A percentile compares a stretch with the other conserved stretches of the same genome.
phyloP scores from a whole-genome alignment of 2,329 filamentous ascomycete species.

The Fusarium algeriense region DNA sequence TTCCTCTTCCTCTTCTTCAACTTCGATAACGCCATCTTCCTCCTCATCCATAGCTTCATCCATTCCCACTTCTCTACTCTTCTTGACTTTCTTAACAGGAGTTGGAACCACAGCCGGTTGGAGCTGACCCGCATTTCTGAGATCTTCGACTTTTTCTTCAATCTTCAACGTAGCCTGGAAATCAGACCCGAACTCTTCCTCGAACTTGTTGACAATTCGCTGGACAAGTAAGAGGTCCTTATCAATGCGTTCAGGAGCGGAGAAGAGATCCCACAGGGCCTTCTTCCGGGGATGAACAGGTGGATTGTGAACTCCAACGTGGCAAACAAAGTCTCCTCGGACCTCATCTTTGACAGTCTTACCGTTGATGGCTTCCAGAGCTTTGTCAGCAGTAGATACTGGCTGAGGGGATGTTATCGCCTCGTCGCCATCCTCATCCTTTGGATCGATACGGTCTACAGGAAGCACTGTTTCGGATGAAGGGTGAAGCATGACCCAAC shows the following conservation, averaged over 20 bases:
- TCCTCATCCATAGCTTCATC: slow-evolving; percentile 74
- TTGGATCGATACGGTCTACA: slow-evolving; percentile 78
- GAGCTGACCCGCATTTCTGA: slow-evolving; percentile 81
- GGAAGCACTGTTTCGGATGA: slow-evolving; percentile 74
- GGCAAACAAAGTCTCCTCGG: slow-evolving; percentile 95
- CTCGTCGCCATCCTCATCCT: slow-evolving; percentile 74
- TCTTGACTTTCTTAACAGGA: slow-evolving; percentile 69
- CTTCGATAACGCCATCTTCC: slow-evolving; percentile 74
- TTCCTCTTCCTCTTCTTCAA: slow-evolving; percentile 87
- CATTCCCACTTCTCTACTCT: slow-evolving; percentile 69
- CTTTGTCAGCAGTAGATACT: slow-evolving; percentile 80
- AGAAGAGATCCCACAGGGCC: slow-evolving; percentile 96
- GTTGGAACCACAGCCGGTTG: slow-evolving; percentile 71
- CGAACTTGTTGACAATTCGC: slow-evolving; percentile 85
- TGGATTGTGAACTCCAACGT: slow-evolving; percentile 95
- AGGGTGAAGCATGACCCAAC: slow-evolving; percentile 96
- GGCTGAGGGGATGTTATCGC: slow-evolving; percentile 66
- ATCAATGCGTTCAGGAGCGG: slow-evolving; percentile 90
- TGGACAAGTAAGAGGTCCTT: slow-evolving; percentile 88
- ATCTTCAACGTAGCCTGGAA: slow-evolving; percentile 84
- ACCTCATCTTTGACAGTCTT: slow-evolving; percentile 97
- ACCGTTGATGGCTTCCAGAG: slow-evolving; percentile 93
- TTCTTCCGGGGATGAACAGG: slow-evolving; percentile 90
- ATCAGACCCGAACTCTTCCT: slow-evolving; percentile 82
- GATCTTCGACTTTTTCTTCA: slow-evolving; percentile 85